Evolutionary conservation across 495 filamentous ascomycete genomes (phyloP).

Genomic region (Penicillium paradoxum): DNA sequence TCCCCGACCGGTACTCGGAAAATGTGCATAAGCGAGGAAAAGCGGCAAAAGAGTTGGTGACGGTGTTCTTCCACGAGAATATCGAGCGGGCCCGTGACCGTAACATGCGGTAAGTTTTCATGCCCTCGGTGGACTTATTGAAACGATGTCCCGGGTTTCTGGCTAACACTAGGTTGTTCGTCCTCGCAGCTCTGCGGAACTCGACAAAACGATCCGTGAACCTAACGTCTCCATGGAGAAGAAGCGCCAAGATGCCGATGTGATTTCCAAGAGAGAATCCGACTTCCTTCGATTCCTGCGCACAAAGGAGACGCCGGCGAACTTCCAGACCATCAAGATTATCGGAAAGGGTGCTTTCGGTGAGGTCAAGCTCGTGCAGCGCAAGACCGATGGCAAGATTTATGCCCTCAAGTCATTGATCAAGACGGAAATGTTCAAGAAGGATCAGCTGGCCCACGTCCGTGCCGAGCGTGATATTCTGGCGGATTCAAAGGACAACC

Average conservation of each 20-base stretch:
- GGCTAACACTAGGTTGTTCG: slow-evolving; percentile 1
- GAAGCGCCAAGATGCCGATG: slow-evolving; percentile 72
- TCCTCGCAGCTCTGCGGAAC: slow-evolving; percentile 68
- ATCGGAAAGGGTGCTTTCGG: slow-evolving; percentile 99
- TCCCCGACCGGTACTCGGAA: slow-evolving; percentile 71
- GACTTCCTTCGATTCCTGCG: slow-evolving; percentile 91
- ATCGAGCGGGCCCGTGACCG: slow-evolving; percentile 87
- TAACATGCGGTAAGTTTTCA: slow-evolving; percentile 68
- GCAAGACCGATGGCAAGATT: slow-evolving; percentile 93
- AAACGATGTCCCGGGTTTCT: neutral
- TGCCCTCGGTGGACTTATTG: neutral
- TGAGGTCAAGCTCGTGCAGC: slow-evolving; percentile 93
- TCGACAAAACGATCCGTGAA: slow-evolving; percentile 76
- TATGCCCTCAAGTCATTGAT: slow-evolving; percentile 97
- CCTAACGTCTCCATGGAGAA: slow-evolving; percentile 65
- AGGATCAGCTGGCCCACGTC: slow-evolving; percentile 98
- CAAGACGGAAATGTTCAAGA: slow-evolving; percentile 99
- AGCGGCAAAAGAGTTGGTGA: slow-evolving; percentile 58
- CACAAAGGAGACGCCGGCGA: slow-evolving; percentile 83
- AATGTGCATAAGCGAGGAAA: slow-evolving; percentile 75
- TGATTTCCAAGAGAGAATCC: slow-evolving; percentile 76
- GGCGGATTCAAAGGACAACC: slow-evolving; percentile 91
- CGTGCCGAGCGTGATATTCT: slow-evolving; percentile 96
- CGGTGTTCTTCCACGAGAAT: slow-evolving; percentile 92
- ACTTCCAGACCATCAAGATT: slow-evolving; percentile 93